phyloP scores from a whole-genome alignment of 140 eudicot species.

The Senecio squalidus region DNA sequence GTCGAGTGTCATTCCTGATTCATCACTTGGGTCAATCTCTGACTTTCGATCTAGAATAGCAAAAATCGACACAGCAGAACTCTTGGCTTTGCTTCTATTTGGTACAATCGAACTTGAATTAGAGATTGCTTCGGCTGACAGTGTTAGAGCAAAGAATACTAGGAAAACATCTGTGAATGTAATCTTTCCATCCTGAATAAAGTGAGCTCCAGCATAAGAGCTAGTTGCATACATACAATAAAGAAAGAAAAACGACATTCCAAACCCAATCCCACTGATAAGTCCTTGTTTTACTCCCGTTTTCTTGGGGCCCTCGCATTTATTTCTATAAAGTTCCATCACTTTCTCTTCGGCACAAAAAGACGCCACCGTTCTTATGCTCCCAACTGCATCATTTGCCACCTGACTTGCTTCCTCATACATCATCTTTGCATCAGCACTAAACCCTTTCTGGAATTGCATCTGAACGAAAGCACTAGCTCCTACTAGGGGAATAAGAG shows the following conservation, averaged over 20 bases:
- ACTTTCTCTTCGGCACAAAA: constrained; percentile 94
- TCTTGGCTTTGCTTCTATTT: constrained; percentile 70
- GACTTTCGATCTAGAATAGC: constrained; percentile 67
- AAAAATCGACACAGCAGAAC: constrained; percentile 68
- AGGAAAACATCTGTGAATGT: constrained; percentile 60
- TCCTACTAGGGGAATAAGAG: constrained; percentile 63
- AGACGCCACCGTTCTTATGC: too few relatives aligned
- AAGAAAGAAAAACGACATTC: constrained; percentile 45
- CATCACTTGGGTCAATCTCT: constrained; percentile 81
- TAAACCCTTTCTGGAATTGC: constrained; percentile 78
- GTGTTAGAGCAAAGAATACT: constrained; percentile 83
- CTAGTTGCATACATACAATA: constrained; percentile 62
- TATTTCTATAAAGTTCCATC: constrained; percentile 47
- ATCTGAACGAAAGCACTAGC: constrained; percentile 57
- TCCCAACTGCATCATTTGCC: too few relatives aligned
- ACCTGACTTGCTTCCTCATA: constrained; percentile 94
- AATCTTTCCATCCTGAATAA: constrained; percentile 60
- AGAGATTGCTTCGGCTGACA: constrained; percentile 76
- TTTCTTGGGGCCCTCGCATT: constrained; percentile 73
- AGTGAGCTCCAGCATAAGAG: constrained; percentile 80
- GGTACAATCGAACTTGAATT: constrained; percentile 87
- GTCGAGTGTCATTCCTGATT: constrained; percentile 54
- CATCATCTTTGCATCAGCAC: constrained; percentile 89
- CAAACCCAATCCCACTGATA: constrained; percentile 81
- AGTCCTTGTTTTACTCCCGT: constrained; percentile 71